These are phyloP conservation scores for Aspergillus transmontanensis DNA, from an alignment of 2,329 filamentous ascomycete genomes.

Conservation along the genomic window DNA sequence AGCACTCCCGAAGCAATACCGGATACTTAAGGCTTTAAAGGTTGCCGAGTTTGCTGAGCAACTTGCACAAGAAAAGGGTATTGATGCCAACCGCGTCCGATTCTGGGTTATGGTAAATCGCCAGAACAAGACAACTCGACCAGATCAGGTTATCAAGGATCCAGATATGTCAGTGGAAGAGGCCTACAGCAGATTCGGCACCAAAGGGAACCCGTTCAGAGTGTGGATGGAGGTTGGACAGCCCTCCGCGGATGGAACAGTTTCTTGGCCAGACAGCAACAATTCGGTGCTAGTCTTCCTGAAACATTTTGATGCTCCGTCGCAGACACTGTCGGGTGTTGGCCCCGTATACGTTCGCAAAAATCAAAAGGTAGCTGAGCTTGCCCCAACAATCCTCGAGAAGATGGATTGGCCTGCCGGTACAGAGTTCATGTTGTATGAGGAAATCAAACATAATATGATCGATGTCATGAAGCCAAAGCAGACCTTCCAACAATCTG, in stretches of 20 bases:
- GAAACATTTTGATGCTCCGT: conserved; percentile 83
- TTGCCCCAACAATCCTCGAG: conserved; percentile 74
- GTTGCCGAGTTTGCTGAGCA: conserved; percentile 72
- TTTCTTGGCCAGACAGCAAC: conserved; percentile 64
- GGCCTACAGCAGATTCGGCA: conserved; percentile 68
- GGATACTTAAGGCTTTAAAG: conserved; percentile 72
- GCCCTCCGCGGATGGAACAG: conserved; percentile 68
- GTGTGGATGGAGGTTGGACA: conserved; percentile 84
- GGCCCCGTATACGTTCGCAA: conserved; percentile 86
- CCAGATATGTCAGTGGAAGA: conserved; percentile 77
- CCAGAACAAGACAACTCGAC: conserved; percentile 93
- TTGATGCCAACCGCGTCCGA: conserved; percentile 71
- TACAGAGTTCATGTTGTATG: conserved; percentile 73
- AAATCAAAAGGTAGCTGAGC: conserved; percentile 83
- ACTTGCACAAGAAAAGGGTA: conserved; percentile 69
- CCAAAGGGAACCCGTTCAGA: conserved; percentile 67
- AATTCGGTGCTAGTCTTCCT: conserved; percentile 80
- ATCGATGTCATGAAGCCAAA: conserved; percentile 93
- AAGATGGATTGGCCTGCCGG: conserved; percentile 86
- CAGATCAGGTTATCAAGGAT: conserved; percentile 83
- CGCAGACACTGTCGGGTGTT: conserved; percentile 73
- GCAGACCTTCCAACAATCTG: conserved; percentile 82
- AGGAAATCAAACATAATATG: conserved; percentile 98
- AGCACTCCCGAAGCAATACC: conserved; percentile 71
- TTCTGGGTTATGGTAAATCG: conserved; percentile 98